A percentile compares a stretch with the other conserved stretches of the same genome.
Conservation (phyloP, 2,329 filamentous ascomycete genomes). For the Beauveria australis region DNA sequence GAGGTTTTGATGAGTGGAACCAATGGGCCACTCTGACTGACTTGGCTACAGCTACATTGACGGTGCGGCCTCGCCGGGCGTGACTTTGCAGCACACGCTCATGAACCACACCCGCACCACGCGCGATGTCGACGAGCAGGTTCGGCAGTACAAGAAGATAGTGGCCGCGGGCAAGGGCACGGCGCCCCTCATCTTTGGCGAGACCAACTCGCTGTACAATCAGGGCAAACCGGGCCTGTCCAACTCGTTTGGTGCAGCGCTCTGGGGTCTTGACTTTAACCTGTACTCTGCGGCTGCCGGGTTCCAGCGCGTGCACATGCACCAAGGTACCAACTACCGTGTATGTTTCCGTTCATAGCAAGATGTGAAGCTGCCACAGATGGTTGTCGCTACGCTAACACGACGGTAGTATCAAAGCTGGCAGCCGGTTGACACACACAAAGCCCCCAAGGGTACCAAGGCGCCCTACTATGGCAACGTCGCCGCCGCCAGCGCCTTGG, state of each 20-base stretch:
- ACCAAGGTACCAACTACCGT: conserved; percentile 55
- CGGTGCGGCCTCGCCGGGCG: conserved; percentile 46
- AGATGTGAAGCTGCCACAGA: too few relatives aligned
- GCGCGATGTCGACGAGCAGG: conserved; percentile 38
- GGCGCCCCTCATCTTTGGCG: conserved; percentile 32
- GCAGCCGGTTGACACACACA: conserved; percentile 48
- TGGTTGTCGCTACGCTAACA: neutral
- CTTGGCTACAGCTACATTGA: conserved; percentile 46
- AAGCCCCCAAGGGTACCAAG: conserved; percentile 47
- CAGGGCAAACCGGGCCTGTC: conserved; percentile 53
- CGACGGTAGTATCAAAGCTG: conserved; percentile 41
- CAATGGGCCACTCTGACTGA: neutral
- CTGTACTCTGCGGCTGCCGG: conserved; percentile 47
- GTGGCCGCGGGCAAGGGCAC: conserved; percentile 2
- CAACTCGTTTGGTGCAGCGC: conserved; percentile 56
- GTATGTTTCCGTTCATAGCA: conserved; percentile 16
- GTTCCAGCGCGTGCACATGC: conserved; percentile 53
- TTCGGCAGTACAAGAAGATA: conserved; percentile 37
- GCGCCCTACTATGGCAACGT: conserved; percentile 57
- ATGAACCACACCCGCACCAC: conserved; percentile 53
- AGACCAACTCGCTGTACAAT: conserved; percentile 56
- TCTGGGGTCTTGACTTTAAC: conserved; percentile 57
- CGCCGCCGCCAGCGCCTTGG: conserved; percentile 48
- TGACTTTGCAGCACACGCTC: conserved; percentile 52
- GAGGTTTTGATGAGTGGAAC: too few relatives aligned